Evolutionary conservation across 768 basidiomycete genomes (phyloP), one percentile per base, ranked within the genome.

Genomic region (Pulveroboletus frians): DNA sequence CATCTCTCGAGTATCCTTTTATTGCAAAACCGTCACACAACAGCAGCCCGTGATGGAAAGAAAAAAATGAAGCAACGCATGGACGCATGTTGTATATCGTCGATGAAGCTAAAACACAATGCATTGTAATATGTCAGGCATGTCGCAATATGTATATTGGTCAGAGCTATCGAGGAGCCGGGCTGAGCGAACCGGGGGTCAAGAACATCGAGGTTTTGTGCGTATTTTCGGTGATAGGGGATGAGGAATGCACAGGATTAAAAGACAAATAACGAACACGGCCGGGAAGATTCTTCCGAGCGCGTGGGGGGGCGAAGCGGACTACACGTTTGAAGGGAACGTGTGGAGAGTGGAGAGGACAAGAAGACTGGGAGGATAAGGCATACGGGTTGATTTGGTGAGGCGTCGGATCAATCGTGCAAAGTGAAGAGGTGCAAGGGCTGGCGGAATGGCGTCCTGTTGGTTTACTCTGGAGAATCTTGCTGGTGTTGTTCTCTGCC

Each of bases 401-500:
- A 47, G 54, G 49, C 31, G 43, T 50, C 43, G 60, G 54, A 54
- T 51, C 47, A 44, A 50, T 58, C 38, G 40, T 50, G 55, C 50
- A 52, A 54, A 48, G 32, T 15, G 36, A 23, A 21, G 18, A 42
- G n/a, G 46, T 17, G 39, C 32, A 43, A 48, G 49, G 42, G 36
- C 15, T 18, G 6, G 43, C 30, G 17, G 34, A 32, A 38, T 5
- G 21, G 43, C 5, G 18, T 45, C 3, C 14, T 37, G 38, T 18
- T 46, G 39, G 7, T 48, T 63, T 54, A 70, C 31, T 68, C 66
- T 63, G 85, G 83, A 52, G 82, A 76, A 69, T 88, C 83, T 64
- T 88, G 84, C 62, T 88, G 84, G 61, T 87, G 83, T 54, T 84
- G 79, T 67, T 92, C 90, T 56, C 85, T 77, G 47, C 88, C 88